Evolutionary conservation across 768 basidiomycete genomes (phyloP).

Genomic region (Fibroporia radiculosa): DNA sequence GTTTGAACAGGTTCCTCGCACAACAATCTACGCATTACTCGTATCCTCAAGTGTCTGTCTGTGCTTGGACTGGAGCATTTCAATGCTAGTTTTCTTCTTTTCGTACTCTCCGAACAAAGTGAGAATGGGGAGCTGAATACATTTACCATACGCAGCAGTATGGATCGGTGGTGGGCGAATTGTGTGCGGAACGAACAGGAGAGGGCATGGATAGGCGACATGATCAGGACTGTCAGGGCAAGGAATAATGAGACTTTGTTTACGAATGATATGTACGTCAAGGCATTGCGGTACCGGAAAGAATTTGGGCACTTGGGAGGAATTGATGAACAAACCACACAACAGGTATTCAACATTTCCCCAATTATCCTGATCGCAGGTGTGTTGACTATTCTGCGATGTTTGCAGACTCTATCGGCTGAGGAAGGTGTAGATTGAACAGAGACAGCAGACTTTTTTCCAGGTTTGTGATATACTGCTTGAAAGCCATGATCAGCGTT

Average conservation of each 20-base stretch:
- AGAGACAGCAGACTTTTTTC: too few relatives aligned
- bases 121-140: slow-evolving; percentile 45
- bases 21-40: slow-evolving; percentile 70
- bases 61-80: slow-evolving; percentile 60
- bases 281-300: slow-evolving; percentile 27
- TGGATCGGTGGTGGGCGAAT: slow-evolving; percentile 77
- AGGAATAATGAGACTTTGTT: slow-evolving; percentile 33
- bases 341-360: too few relatives aligned
- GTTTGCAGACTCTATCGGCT: too few relatives aligned
- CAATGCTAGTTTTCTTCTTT: slow-evolving; percentile 60
- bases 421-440: too few relatives aligned
- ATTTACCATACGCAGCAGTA: slow-evolving; percentile 44
- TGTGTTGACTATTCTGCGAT: too few relatives aligned
- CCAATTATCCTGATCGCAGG: too few relatives aligned
- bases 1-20: slow-evolving; percentile 62
- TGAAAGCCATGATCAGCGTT: too few relatives aligned
- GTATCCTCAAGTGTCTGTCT: slow-evolving; percentile 69
- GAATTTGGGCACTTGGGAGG: not conserved
- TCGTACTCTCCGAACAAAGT: slow-evolving; percentile 64
- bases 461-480: too few relatives aligned
- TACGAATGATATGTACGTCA: slow-evolving; percentile 50
- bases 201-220: slow-evolving; percentile 43
- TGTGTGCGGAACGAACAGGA: slow-evolving; percentile 59
- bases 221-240: slow-evolving; percentile 43
- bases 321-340: too few relatives aligned